phyloP scores from a whole-genome alignment of 768 basidiomycete species.

The Rhodotorula toruloides region DNA sequence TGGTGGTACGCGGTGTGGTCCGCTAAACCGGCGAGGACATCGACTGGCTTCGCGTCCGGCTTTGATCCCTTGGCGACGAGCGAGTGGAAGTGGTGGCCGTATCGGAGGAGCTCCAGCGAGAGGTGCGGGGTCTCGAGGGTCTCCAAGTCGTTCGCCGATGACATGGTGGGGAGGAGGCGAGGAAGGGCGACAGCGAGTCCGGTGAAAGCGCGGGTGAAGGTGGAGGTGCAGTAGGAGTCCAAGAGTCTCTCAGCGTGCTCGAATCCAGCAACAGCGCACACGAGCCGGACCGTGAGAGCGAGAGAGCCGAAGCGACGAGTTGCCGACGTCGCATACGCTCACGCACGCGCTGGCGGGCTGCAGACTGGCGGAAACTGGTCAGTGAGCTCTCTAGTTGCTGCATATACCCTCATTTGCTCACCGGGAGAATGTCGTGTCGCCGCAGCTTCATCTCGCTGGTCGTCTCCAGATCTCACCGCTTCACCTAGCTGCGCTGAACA shows the following conservation, averaged over 20 bases:
- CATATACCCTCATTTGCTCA: too few relatives aligned
- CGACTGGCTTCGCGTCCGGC: background rate
- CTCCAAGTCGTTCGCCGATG: background rate
- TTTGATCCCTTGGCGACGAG: background rate
- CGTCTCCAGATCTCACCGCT: too few relatives aligned
- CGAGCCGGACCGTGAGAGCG: too few relatives aligned
- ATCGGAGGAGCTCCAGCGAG: slow-evolving; percentile 2
- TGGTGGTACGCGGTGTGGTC: slow-evolving; percentile 14
- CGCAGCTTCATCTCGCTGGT: too few relatives aligned
- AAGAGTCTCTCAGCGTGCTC: too few relatives aligned
- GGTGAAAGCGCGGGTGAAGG: background rate
- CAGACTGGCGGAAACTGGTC: too few relatives aligned
- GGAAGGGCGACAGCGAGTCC: background rate
- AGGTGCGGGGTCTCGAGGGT: background rate
- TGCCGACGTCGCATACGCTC: too few relatives aligned
- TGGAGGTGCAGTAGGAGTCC: background rate
- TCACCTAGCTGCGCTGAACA: too few relatives aligned
- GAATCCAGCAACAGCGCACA: too few relatives aligned
- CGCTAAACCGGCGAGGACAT: slow-evolving; percentile 23
- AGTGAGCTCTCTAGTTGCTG: too few relatives aligned
- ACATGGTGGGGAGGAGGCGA: background rate
- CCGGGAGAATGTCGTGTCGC: too few relatives aligned
- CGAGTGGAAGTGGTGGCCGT: slow-evolving; percentile 12
- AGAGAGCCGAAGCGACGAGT: background rate
- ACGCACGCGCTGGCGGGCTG: too few relatives aligned